phyloP scores from a whole-genome alignment of 208 protist genomes.

The Acanthamoeba lenticulata region DNA sequence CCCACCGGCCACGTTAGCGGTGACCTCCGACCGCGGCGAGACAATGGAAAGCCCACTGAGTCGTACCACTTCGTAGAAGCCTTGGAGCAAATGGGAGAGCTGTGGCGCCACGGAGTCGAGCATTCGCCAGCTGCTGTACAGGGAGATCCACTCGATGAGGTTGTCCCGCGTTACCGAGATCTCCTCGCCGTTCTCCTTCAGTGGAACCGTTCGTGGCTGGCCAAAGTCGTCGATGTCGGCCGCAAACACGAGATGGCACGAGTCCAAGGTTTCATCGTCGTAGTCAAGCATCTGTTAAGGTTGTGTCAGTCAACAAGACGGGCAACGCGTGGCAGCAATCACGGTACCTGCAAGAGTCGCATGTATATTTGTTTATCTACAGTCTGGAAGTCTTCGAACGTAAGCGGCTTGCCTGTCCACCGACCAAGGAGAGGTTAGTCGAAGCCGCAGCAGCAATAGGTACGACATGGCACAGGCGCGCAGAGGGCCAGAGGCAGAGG shows the following conservation, averaged over 20 bases:
- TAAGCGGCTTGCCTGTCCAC: neutral
- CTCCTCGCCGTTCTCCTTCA: constrained; percentile 15
- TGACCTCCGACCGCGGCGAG: neutral
- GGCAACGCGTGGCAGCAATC: too few relatives aligned
- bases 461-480: too few relatives aligned
- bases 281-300: neutral
- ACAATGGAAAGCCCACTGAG: neutral
- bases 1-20: too few relatives aligned
- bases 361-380: constrained; percentile 16
- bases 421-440: neutral
- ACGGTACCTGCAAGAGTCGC: neutral
- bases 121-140: constrained; percentile 44
- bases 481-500: neutral
- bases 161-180: neutral
- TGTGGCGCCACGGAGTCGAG: neutral
- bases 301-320: too few relatives aligned
- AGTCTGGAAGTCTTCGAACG: neutral
- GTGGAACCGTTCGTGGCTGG: neutral
- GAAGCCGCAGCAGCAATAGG: too few relatives aligned
- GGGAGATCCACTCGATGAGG: constrained; percentile 7
- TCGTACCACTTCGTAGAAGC: constrained; percentile 23
- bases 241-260: constrained; percentile 5
- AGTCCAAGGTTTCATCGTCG: constrained; percentile 1
- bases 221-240: constrained; percentile 33
- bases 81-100: neutral